phyloP scores from a whole-genome alignment of 169 alveolate species.

The Babesia ovis region DNA sequence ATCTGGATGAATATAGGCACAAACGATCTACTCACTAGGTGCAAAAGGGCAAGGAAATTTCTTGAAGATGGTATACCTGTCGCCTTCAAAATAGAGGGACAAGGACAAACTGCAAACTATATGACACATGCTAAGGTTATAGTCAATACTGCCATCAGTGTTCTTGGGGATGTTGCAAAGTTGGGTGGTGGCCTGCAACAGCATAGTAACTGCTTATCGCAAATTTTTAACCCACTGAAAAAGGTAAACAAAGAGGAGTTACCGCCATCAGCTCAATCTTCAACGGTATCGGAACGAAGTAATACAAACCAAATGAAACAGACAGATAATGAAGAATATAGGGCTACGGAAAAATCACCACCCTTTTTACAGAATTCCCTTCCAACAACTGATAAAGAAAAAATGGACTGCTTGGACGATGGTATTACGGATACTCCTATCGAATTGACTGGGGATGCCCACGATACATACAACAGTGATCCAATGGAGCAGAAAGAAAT shows the following conservation, averaged over 20 bases:
- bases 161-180: conserved; percentile 30
- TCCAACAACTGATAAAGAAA: neutral
- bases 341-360: neutral
- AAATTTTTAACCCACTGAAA: conserved; percentile 26
- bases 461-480: neutral
- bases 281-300: neutral
- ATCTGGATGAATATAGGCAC: conserved; percentile 38
- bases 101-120: conserved; percentile 15
- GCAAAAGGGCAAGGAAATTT: conserved; percentile 44
- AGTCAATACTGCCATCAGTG: conserved; percentile 40
- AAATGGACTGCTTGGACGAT: neutral
- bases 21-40: conserved; percentile 35
- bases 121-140: conserved; percentile 26
- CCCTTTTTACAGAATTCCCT: neutral
- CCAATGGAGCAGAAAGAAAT: neutral
- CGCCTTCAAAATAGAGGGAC: conserved; percentile 34
- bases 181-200: conserved; percentile 31
- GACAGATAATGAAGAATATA: neutral
- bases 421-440: neutral
- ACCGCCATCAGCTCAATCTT: neutral
- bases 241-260: neutral
- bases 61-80: conserved; percentile 41
- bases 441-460: neutral
- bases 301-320: neutral
- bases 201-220: conserved; percentile 30